A percentile compares a stretch with the other conserved stretches of the same genome.
Conservation (phyloP, 306 rosid species). For the Prunus salicina region DNA sequence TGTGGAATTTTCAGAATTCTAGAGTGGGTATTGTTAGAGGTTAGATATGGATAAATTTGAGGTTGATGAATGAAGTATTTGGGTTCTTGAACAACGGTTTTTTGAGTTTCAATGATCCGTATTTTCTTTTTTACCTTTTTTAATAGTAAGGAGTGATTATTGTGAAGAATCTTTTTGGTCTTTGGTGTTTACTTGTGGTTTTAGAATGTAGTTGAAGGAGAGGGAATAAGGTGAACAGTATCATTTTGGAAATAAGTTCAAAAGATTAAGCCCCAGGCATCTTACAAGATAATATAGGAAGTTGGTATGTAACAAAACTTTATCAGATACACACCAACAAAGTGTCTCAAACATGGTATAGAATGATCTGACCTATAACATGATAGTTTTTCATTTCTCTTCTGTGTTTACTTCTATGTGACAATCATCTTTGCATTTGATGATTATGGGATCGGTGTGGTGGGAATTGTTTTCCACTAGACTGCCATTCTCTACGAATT, state of each 20-base stretch:
- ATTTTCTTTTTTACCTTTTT: background rate
- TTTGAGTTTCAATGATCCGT: background rate
- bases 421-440: background rate
- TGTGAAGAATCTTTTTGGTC: background rate
- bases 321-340: background rate
- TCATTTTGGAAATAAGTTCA: background rate
- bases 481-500: background rate
- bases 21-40: background rate
- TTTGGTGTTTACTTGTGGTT: background rate
- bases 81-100: background rate
- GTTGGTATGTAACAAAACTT: background rate
- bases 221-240: background rate
- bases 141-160: background rate
- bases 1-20: background rate
- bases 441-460: background rate
- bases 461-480: background rate
- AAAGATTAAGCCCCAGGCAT: background rate
- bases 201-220: constrained; percentile 1
- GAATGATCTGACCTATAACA: background rate
- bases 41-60: background rate
- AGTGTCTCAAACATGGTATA: background rate
- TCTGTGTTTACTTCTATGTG: background rate
- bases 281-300: background rate
- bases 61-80: background rate
- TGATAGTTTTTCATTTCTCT: background rate